phyloP scores from a whole-genome alignment of 345 rosid genomes.

The Salix purpurea region DNA sequence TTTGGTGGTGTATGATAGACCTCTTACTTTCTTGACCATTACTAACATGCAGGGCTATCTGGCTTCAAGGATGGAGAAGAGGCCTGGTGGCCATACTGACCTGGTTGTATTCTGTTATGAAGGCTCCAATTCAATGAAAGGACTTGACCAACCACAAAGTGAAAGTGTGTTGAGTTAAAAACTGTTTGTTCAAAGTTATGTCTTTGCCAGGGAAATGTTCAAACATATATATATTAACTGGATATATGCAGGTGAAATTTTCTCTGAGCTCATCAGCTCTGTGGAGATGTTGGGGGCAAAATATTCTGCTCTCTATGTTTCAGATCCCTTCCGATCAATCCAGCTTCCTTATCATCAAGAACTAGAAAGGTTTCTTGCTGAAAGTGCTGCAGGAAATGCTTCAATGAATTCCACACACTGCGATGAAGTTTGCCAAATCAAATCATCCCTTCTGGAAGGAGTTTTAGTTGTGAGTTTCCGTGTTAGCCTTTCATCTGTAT shows the following conservation, averaged over 20 bases:
- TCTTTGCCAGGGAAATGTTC: conserved; percentile 4
- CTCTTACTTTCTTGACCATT: conserved; percentile 4
- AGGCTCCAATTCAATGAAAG: conserved; percentile 35
- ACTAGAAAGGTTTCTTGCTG: conserved; percentile 82
- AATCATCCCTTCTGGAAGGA: conserved; percentile 89
- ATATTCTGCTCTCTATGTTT: conserved; percentile 73
- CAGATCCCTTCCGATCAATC: conserved; percentile 56
- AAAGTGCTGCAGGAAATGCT: conserved; percentile 42
- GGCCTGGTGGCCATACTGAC: conserved; percentile 55
- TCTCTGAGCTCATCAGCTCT: conserved; percentile 61
- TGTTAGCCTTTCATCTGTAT: conserved; percentile 6
- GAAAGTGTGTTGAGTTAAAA: conserved; percentile 49
- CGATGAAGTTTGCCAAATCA: conserved; percentile 80
- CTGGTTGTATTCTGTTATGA: conserved; percentile 69
- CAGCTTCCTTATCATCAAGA: conserved; percentile 53
- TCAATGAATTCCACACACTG: conserved; percentile 41
- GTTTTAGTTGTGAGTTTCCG: conserved; percentile 64
- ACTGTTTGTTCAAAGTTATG: conserved; percentile 1
- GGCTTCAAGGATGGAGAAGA: conserved; percentile 56
- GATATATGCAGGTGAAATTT: conserved; percentile 50
- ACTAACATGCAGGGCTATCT: conserved; percentile 57
- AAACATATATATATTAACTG: background rate
- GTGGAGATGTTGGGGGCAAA: conserved; percentile 62
- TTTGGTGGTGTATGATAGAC: background rate
- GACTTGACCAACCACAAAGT: conserved; percentile 35